Conservation (phyloP, 2,329 filamentous ascomycete genomes). For the Trichophyton equinum region DNA sequence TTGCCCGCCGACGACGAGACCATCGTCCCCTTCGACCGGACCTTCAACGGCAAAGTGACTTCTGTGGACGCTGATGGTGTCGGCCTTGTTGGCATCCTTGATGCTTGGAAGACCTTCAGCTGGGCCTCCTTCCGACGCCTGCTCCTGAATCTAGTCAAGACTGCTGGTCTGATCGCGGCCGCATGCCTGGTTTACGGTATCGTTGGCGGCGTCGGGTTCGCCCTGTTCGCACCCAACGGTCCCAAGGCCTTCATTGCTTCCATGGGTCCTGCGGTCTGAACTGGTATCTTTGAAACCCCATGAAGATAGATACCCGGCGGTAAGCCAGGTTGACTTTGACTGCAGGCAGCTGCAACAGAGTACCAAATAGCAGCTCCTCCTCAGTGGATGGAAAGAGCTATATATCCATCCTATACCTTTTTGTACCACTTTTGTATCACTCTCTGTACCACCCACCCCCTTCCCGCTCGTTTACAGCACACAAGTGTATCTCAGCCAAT, state of each 20-base stretch:
- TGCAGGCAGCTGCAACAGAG: no score
- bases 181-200: constrained; percentile 37
- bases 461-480: not conserved
- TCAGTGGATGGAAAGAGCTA: no score
- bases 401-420: no score
- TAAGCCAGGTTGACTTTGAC: not conserved
- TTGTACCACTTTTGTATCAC: no score
- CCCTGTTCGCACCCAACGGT: constrained; percentile 27
- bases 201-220: constrained; percentile 41
- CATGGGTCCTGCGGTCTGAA: not conserved
- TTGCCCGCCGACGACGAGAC: constrained; percentile 69
- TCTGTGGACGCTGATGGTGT: constrained; percentile 61
- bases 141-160: constrained; percentile 63
- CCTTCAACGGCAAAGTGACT: constrained; percentile 63
- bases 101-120: constrained; percentile 71
- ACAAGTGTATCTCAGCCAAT: not conserved
- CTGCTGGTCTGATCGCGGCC: constrained; percentile 44
- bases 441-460: not conserved
- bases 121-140: constrained; percentile 59
- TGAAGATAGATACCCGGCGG: no score
- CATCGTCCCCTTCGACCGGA: constrained; percentile 81
- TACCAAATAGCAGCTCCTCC: not conserved
- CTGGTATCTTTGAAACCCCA: not conserved
- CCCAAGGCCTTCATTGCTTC: not conserved
- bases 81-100: constrained; percentile 56